phyloP scores from a whole-genome alignment of 352 stramenopile genomes.

The Peronospora farinosa region DNA sequence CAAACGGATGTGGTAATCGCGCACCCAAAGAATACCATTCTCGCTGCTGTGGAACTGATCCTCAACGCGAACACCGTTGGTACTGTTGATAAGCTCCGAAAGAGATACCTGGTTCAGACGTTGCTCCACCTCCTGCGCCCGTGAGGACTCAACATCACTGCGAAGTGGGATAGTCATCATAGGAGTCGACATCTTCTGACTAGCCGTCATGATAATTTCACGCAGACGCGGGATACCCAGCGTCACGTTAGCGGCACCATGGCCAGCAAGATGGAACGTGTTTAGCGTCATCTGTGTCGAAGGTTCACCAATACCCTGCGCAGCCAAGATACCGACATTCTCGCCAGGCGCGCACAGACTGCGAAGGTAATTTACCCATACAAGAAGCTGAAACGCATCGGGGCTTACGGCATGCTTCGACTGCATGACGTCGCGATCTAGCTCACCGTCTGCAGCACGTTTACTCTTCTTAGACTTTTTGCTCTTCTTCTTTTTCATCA shows the following conservation, averaged over 20 bases:
- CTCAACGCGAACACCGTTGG: slow-evolving; percentile 88
- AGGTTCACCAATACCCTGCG: slow-evolving; percentile 98
- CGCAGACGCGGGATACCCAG: slow-evolving; percentile 98
- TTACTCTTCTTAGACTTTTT: slow-evolving; percentile 77
- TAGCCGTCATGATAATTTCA: slow-evolving; percentile 99
- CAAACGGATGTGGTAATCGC: slow-evolving; percentile 95
- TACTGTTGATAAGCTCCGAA: slow-evolving; percentile 89
- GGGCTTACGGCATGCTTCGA: slow-evolving; percentile 67
- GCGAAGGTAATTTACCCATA: slow-evolving; percentile 97
- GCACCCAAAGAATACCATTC: slow-evolving; percentile 90
- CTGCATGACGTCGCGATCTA: slow-evolving; percentile 71
- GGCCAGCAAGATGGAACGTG: slow-evolving; percentile 99
- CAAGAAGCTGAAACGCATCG: slow-evolving; percentile 87
- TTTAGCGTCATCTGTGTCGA: slow-evolving; percentile 99
- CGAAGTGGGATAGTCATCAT: slow-evolving; percentile 97
- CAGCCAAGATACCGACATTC: slow-evolving; percentile 96
- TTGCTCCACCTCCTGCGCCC: slow-evolving; percentile 76
- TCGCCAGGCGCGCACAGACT: slow-evolving; percentile 96
- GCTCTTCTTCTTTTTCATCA: slow-evolving; percentile 53
- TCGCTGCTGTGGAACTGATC: slow-evolving; percentile 88
- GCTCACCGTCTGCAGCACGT: slow-evolving; percentile 27
- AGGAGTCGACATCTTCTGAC: slow-evolving; percentile 94
- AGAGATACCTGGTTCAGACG: slow-evolving; percentile 91
- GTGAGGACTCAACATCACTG: slow-evolving; percentile 37
- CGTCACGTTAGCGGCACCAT: slow-evolving; percentile 99